A percentile compares a stretch with the other conserved stretches of the same genome.
Conservation (phyloP, 1,139 yeast genomes). For the Yamadazyma buinensis region DNA sequence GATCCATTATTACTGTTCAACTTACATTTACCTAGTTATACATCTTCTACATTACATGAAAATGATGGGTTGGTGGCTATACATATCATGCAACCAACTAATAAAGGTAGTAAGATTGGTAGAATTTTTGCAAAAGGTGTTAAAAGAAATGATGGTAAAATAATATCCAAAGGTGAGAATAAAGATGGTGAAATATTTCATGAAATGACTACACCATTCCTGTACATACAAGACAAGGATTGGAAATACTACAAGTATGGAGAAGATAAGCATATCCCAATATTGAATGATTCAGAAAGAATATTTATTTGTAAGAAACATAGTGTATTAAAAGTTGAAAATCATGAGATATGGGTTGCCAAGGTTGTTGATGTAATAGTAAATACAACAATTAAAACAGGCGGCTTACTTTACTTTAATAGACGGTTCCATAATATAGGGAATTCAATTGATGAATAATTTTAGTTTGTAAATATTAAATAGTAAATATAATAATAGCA, state of each 20-base stretch:
- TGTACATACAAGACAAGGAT: constrained; percentile 23
- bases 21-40: constrained; percentile 76
- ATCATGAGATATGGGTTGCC: constrained; percentile 88
- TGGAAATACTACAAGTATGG: constrained; percentile 21
- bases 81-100: constrained; percentile 66
- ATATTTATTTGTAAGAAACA: constrained; percentile 61
- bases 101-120: constrained; percentile 49
- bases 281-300: constrained; percentile 55
- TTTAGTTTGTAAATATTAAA: too few species aligned
- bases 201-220: constrained; percentile 52
- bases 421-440: constrained; percentile 62
- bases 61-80: constrained; percentile 53
- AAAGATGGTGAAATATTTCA: constrained; percentile 40
- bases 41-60: constrained; percentile 61
- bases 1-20: constrained; percentile 75
- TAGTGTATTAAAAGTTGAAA: constrained; percentile 57
- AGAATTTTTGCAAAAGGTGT: constrained; percentile 61
- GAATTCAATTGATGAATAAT: constrained; percentile 7
- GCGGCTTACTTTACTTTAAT: constrained; percentile 65
- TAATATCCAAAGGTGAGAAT: constrained; percentile 14
- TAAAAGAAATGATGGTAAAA: constrained; percentile 18
- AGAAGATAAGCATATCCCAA: constrained; percentile 40
- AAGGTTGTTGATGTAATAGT: constrained; percentile 51
- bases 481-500: too few species aligned
- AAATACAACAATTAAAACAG: constrained; percentile 25